Percentiles rank a stretch among this genome's conserved stretches.
Conservation (phyloP, 495 filamentous ascomycete genomes). For the Talaromyces proteolyticus region DNA sequence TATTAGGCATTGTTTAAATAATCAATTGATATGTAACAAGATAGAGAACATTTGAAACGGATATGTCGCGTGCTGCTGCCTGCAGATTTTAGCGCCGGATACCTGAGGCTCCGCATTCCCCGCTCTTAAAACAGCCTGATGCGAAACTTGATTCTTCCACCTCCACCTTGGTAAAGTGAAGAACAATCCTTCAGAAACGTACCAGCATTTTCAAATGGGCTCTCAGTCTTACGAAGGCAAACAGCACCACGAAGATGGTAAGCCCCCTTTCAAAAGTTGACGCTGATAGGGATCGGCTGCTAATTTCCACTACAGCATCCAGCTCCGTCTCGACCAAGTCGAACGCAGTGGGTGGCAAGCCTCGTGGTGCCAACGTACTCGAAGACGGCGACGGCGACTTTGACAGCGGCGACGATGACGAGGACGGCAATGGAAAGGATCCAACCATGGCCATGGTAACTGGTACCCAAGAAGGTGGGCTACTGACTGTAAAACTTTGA, state of each 20-base stretch:
- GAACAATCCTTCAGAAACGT: no score
- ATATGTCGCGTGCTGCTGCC: no score
- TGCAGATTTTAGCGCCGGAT: no score
- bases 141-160: no score
- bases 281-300: not conserved
- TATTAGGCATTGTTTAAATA: no score
- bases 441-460: slow-evolving; percentile 11
- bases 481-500: not conserved
- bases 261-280: slow-evolving; percentile 11
- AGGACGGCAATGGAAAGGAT: slow-evolving; percentile 33
- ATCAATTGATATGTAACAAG: no score
- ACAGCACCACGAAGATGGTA: slow-evolving; percentile 17
- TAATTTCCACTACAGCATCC: slow-evolving; percentile 5
- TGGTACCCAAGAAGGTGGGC: not conserved
- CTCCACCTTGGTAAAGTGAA: no score
- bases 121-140: no score
- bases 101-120: no score
- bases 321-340: slow-evolving; percentile 23
- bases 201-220: slow-evolving; percentile 28
- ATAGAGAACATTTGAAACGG: no score
- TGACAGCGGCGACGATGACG: slow-evolving; percentile 46
- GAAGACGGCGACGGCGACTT: slow-evolving; percentile 33
- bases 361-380: slow-evolving; percentile 26
- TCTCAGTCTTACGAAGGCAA: slow-evolving; percentile 22
- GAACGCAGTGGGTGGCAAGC: slow-evolving; percentile 34